phyloP scores from a whole-genome alignment of 495 filamentous ascomycete species.

The Lichenothelia convexa region DNA sequence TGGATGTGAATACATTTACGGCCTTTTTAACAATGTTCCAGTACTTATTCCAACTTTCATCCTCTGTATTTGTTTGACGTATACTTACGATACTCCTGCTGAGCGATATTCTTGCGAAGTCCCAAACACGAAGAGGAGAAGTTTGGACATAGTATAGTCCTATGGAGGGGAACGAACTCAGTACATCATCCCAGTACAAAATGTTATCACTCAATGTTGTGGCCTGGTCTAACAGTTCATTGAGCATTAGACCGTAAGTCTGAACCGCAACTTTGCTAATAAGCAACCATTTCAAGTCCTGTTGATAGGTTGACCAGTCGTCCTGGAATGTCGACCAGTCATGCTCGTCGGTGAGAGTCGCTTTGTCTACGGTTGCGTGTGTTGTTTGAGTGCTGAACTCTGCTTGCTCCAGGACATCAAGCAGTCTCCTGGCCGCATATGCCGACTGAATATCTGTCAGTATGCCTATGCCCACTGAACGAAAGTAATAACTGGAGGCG shows the following conservation, averaged over 20 bases:
- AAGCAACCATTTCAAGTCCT: conserved; percentile 73
- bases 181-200: conserved; percentile 79
- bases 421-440: too few relatives aligned
- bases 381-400: conserved; percentile 13
- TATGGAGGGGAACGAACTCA: conserved; percentile 51
- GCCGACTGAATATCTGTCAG: too few relatives aligned
- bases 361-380: conserved; percentile 8
- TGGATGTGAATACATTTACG: too few relatives aligned
- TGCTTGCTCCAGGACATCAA: conserved; percentile 18
- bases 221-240: conserved; percentile 56
- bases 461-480: too few relatives aligned
- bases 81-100: too few relatives aligned
- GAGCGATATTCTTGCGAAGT: too few relatives aligned
- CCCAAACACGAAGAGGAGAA: conserved; percentile 51
- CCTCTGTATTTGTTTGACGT: too few relatives aligned
- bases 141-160: conserved; percentile 69
- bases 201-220: conserved; percentile 69
- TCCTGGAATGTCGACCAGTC: conserved; percentile 4
- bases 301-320: conserved; percentile 29
- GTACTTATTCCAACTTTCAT: too few relatives aligned
- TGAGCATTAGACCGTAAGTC: conserved; percentile 58
- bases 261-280: conserved; percentile 74
- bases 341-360: too few relatives aligned
- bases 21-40: too few relatives aligned
- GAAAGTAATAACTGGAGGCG: too few relatives aligned